These are phyloP conservation scores for Chamaenerion angustifolium DNA, from an alignment of 345 rosid species.

Conservation along the genomic window DNA sequence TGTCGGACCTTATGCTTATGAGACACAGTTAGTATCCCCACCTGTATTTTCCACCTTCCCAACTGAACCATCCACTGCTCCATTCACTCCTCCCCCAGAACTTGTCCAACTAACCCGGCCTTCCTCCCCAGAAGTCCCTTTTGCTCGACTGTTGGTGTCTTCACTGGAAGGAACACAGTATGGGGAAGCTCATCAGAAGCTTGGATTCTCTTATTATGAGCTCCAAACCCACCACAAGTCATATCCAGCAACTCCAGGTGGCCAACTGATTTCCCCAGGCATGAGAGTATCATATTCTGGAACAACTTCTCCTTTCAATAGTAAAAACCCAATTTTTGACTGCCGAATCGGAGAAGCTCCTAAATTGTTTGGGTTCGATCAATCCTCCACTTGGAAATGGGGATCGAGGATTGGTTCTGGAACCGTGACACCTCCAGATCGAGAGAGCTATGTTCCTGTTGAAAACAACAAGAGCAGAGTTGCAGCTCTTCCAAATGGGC, in stretches of 20 bases:
- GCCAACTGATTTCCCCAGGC: conserved; percentile 74
- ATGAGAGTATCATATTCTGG: conserved; percentile 75
- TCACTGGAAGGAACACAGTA: conserved; percentile 33
- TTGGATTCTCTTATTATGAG: conserved; percentile 20
- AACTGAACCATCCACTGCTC: conserved; percentile 45
- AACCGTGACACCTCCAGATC: conserved; percentile 43
- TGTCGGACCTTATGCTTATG: conserved; percentile 40
- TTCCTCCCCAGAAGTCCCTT: conserved; percentile 44
- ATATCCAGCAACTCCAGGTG: conserved; percentile 85
- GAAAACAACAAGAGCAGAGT: conserved; percentile 30
- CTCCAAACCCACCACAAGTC: conserved; percentile 17
- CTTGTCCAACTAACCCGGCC: conserved; percentile 39
- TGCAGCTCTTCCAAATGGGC: conserved; percentile 22
- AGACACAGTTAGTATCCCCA: conserved; percentile 44
- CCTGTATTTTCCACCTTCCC: conserved; percentile 44
- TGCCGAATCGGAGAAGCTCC: conserved; percentile 37
- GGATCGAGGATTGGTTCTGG: conserved; percentile 79
- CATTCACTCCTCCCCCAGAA: conserved; percentile 45
- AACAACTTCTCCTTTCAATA: conserved; percentile 52
- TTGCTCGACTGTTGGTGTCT: conserved; percentile 41
- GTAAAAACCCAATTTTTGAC: conserved; percentile 43
- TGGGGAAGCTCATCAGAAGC: conserved; percentile 48
- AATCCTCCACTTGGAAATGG: conserved; percentile 67
- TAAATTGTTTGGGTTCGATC: conserved; percentile 49
- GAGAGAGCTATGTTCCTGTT: conserved; percentile 19